Percentiles rank a stretch among this genome's conserved stretches.
These are phyloP conservation scores for Mucor saturninus DNA, from an alignment of 371 early-diverging fungal genomes.

Conservation along the genomic window DNA sequence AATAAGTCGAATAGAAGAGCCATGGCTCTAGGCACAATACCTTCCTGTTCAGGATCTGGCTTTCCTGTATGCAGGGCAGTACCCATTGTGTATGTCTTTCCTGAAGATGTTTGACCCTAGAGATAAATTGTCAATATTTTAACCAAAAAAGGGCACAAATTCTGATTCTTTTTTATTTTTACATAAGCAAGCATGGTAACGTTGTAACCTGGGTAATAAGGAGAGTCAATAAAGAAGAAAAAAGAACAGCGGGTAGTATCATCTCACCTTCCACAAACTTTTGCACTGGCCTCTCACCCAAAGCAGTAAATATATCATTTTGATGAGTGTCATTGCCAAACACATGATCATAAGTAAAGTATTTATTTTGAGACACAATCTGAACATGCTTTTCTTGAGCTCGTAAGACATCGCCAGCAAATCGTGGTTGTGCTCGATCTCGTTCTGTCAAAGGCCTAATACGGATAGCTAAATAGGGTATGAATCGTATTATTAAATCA, in stretches of 20 bases:
- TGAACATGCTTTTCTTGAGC: conserved; percentile 47
- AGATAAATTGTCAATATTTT: neutral
- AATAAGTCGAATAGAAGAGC: conserved; percentile 72
- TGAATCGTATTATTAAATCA: neutral
- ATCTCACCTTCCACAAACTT: conserved; percentile 51
- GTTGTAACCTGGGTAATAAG: conserved; percentile 75
- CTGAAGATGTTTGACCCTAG: conserved; percentile 89
- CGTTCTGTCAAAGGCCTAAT: conserved; percentile 51
- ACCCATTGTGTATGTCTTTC: conserved; percentile 99
- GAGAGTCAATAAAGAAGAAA: neutral
- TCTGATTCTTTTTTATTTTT: conserved; percentile 80
- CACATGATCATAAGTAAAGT: conserved; percentile 55
- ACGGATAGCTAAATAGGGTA: conserved; percentile 37
- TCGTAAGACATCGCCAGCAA: conserved; percentile 44
- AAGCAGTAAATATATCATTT: conserved; percentile 42
- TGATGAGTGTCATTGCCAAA: conserved; percentile 48
- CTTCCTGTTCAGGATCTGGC: conserved; percentile 61
- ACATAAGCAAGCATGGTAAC: conserved; percentile 98
- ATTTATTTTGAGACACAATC: conserved; percentile 47
- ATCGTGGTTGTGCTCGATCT: conserved; percentile 53
- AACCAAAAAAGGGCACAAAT: conserved; percentile 19
- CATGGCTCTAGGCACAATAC: conserved; percentile 93
- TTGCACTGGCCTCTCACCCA: conserved; percentile 43
- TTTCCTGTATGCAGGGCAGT: conserved; percentile 77
- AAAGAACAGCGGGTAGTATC: neutral